Conservation (phyloP, 208 protist genomes). For the Blechomonas ayalai region DNA sequence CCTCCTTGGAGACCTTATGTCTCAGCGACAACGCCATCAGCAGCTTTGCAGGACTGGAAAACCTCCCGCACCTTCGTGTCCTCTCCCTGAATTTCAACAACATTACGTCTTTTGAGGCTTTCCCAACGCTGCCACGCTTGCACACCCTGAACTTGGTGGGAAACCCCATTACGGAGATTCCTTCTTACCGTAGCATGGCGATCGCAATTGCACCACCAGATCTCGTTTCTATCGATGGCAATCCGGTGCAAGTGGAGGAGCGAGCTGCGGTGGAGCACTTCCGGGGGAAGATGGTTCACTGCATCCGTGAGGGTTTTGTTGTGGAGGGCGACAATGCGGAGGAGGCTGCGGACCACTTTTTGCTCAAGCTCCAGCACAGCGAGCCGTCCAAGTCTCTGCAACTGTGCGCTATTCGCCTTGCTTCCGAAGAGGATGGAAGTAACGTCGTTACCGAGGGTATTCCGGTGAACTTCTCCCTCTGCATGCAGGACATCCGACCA, state of each 20-base stretch:
- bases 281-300: constrained; percentile 85
- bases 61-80: constrained; percentile 82
- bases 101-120: constrained; percentile 84
- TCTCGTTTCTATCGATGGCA: constrained; percentile 85
- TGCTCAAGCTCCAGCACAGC: constrained; percentile 80
- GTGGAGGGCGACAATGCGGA: constrained; percentile 83
- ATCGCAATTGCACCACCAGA: constrained; percentile 77
- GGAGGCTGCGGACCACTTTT: constrained; percentile 70
- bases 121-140: constrained; percentile 74
- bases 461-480: constrained; percentile 74
- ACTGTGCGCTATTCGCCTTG: constrained; percentile 78
- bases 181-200: constrained; percentile 87
- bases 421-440: constrained; percentile 40
- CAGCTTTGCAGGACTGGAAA: constrained; percentile 84
- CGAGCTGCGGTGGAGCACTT: constrained; percentile 79
- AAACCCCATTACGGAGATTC: constrained; percentile 82
- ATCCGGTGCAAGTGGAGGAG: constrained; percentile 80
- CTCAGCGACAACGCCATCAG: constrained; percentile 89
- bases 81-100: constrained; percentile 92
- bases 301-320: constrained; percentile 86
- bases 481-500: constrained; percentile 86
- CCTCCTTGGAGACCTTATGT: constrained; percentile 82
- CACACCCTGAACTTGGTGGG: constrained; percentile 89
- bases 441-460: constrained; percentile 72
- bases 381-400: constrained; percentile 69